Base-by-base conservation (phyloP, 2,329 filamentous ascomycete species). In the Sarocladiaceae sp. region DNA sequence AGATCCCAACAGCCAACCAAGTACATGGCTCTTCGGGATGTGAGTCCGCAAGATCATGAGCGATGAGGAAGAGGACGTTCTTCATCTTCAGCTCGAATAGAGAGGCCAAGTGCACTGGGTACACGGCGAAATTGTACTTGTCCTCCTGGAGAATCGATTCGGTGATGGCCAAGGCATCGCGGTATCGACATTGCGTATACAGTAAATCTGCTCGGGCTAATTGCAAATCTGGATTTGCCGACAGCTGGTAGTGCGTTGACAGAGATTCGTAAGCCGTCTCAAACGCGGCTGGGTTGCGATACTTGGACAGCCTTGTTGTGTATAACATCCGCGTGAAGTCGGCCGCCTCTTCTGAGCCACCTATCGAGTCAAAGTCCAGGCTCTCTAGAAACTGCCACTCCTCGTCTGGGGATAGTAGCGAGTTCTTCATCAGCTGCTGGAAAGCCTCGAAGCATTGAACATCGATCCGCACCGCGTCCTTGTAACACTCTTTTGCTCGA, bases 371-470 rank as follows among this genome's bases (percentile, higher is more conserved):
- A 65, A 99, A 99, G 70, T 97, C 85, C 20, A 97, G 79, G 50
- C 88, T 90, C 59, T 94, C 87, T 39, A 97, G 78, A 56, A 97
- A 96, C 48, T 86, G 81, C 80, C 93, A 90, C 66, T 97, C 92
- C 68, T 97, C 92, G 31, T 89, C 85, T 0, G 92, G 91, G 46
- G 83, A 83, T 82, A 99, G 88, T 56, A 99, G 78, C 18, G 89
- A 89, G 71, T 99, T 99, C 72, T 91, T 90, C 85, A 97, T 97
- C 52, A 99, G 80, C 73, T 97, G 92, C 62, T 97, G 92, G 64
- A 99, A 97, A 0, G 94, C 94, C 70, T 99, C 94, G 65, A 96
- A 97, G 71, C 94, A 99, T 68, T 96, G 92, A 3, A 97, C 92
- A 65, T 99, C 94, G 63, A 99, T 97, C 56, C 89, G 84, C 42